phyloP scores from a whole-genome alignment of 2,329 filamentous ascomycete species.

The Sarocladium kiliense region DNA sequence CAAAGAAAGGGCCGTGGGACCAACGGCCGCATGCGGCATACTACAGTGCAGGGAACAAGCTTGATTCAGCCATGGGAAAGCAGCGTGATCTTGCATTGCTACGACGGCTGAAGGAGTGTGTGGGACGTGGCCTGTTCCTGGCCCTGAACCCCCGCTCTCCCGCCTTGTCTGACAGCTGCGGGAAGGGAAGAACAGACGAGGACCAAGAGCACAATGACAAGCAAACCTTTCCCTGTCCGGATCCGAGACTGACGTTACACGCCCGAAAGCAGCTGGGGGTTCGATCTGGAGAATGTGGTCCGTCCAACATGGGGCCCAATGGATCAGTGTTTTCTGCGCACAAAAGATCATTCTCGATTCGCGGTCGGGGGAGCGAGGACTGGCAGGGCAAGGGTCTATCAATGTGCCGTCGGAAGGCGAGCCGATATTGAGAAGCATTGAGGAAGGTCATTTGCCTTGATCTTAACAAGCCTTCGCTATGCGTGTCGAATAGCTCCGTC shows the following conservation, averaged over 20 bases:
- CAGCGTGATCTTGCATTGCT: conserved; percentile 2
- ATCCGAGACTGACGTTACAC: neutral
- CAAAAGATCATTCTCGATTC: neutral
- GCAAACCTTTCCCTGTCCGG: neutral
- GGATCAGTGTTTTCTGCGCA: neutral
- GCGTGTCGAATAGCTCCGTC: neutral
- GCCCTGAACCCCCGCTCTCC: neutral
- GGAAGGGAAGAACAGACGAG: neutral
- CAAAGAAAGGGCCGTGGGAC: neutral
- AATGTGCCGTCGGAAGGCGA: neutral
- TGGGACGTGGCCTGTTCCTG: conserved; percentile 7
- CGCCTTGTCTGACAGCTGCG: conserved; percentile 5
- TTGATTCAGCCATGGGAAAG: neutral
- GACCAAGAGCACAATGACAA: neutral
- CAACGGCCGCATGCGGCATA: neutral
- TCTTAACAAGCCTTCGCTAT: neutral
- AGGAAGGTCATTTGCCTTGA: neutral
- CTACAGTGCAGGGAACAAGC: neutral
- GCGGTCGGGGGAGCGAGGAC: neutral
- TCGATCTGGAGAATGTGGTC: neutral
- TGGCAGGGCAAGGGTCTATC: no score
- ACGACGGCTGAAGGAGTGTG: neutral
- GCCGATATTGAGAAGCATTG: conserved; percentile 4
- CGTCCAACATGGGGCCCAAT: neutral
- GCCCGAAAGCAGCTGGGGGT: neutral